Evolutionary conservation across 345 rosid genomes (phyloP).

Genomic region (Schrenkiella parvula): DNA sequence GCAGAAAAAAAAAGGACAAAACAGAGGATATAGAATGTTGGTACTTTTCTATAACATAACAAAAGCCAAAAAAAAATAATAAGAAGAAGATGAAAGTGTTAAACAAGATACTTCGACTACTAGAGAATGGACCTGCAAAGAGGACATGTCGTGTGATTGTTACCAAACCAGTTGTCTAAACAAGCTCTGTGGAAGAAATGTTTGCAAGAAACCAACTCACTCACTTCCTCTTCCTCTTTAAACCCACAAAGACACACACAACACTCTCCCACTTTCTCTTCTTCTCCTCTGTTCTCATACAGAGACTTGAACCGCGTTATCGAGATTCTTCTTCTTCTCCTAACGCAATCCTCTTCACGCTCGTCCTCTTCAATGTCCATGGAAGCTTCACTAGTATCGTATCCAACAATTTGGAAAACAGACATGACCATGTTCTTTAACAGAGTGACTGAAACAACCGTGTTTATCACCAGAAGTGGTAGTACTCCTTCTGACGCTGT

Average conservation of each 20-base stretch:
- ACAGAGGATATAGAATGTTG: constrained; percentile 7
- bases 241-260: constrained; percentile 76
- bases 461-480: constrained; percentile 64
- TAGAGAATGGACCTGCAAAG: constrained; percentile 66
- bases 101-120: constrained; percentile 3
- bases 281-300: constrained; percentile 23
- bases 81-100: neutral
- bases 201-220: constrained; percentile 70
- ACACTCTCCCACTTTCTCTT: constrained; percentile 41
- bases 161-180: constrained; percentile 69
- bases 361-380: constrained; percentile 25
- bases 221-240: constrained; percentile 74
- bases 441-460: constrained; percentile 52
- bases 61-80: neutral
- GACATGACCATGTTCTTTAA: constrained; percentile 57
- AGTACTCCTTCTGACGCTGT: constrained; percentile 57
- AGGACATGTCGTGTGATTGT: constrained; percentile 60
- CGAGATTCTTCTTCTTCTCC: constrained; percentile 40
- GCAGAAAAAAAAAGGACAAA: neutral
- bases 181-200: constrained; percentile 82
- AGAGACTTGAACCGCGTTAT: constrained; percentile 51
- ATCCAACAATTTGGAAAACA: constrained; percentile 39
- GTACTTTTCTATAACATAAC: neutral
- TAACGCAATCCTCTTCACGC: constrained; percentile 12
- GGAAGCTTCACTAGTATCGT: neutral